phyloP scores from a whole-genome alignment of 495 filamentous ascomycete genomes.

The Neurospora sp. region DNA sequence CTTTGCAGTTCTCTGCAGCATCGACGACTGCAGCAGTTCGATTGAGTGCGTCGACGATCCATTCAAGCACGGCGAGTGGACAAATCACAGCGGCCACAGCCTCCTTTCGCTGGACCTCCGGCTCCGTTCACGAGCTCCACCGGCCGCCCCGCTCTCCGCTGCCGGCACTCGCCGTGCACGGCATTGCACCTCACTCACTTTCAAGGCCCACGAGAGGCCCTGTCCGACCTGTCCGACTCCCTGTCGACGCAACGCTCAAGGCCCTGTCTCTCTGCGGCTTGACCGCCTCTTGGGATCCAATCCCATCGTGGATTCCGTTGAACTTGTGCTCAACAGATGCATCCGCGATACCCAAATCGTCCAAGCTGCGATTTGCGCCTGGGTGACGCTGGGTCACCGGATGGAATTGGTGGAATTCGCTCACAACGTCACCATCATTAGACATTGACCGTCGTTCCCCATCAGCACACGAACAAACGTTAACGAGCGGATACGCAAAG shows the following conservation, averaged over 20 bases:
- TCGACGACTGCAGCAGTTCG: not conserved
- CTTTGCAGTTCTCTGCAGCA: not conserved
- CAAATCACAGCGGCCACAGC: not conserved
- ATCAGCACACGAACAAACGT: not conserved
- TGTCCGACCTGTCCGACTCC: not conserved
- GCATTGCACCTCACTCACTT: not conserved
- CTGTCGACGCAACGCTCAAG: not conserved
- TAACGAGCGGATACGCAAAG: not conserved
- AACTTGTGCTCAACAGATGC: not conserved
- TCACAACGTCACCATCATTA: not conserved
- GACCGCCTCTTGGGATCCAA: not conserved
- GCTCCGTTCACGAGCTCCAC: not conserved
- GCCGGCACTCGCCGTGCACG: not conserved
- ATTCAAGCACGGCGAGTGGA: no score
- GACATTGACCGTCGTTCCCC: not conserved
- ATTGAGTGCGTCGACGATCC: not conserved
- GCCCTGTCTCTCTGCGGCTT: not conserved
- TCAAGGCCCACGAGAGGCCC: not conserved
- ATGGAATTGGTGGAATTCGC: not conserved
- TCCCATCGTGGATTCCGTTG: not conserved
- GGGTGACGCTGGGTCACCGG: not conserved
- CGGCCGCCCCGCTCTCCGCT: not conserved
- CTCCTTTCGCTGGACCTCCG: not conserved
- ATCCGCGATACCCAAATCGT: not conserved
- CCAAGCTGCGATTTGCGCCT: not conserved